These are phyloP conservation scores for Camelina hispida DNA, from an alignment of 345 rosid species.

Conservation along the genomic window DNA sequence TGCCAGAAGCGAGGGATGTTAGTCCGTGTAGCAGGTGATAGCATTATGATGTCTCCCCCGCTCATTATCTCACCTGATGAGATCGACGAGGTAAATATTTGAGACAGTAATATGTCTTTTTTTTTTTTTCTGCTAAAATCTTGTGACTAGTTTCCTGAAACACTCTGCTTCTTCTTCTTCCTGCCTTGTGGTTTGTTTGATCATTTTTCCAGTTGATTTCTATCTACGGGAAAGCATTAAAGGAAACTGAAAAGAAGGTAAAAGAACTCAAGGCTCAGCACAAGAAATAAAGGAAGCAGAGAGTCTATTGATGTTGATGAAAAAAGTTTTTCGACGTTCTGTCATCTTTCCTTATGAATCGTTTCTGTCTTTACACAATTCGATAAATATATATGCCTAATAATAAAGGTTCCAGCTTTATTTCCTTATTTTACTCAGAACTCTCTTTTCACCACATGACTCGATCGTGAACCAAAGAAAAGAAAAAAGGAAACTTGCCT, in stretches of 20 bases:
- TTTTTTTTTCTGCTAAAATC: slow-evolving; percentile 12
- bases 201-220: slow-evolving; percentile 59
- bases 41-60: slow-evolving; percentile 94
- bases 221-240: slow-evolving; percentile 75
- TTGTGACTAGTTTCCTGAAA: neutral
- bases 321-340: neutral
- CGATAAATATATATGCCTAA: slow-evolving; percentile 1
- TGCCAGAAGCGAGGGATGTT: slow-evolving; percentile 83
- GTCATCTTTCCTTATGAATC: slow-evolving; percentile 18
- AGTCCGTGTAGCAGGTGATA: slow-evolving; percentile 89
- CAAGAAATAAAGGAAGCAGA: slow-evolving; percentile 40
- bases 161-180: neutral
- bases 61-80: slow-evolving; percentile 69
- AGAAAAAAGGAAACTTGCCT: too few relatives aligned
- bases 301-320: slow-evolving; percentile 48
- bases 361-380: slow-evolving; percentile 13
- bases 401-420: slow-evolving; percentile 17
- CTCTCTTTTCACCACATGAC: neutral
- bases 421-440: neutral
- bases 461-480: too few relatives aligned
- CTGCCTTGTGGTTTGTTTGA: neutral
- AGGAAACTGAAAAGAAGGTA: slow-evolving; percentile 81
- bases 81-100: slow-evolving; percentile 67
- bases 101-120: neutral
- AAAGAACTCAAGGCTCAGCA: slow-evolving; percentile 78